Base-by-base conservation (phyloP, 2,329 filamentous ascomycete genomes). In the Arthrocladium fulminans region DNA sequence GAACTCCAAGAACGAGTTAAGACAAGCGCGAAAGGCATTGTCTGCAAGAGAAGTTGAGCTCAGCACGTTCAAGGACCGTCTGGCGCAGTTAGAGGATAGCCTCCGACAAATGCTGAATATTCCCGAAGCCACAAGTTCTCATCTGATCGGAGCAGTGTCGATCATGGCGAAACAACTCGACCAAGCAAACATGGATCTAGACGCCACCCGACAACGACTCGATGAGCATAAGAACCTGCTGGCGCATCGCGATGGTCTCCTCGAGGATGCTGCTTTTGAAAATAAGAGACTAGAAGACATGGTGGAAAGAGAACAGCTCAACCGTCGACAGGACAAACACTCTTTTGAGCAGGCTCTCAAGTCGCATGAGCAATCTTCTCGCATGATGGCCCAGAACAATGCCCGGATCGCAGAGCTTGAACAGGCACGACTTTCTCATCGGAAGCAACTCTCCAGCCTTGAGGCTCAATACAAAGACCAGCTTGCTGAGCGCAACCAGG, bases 171-270 rank as follows among this genome's bases (percentile, higher is more conserved):
- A 84, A 51, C 88, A 95, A 57, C 80, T 96, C 5, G 89, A 95
- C 60, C 81, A 82, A 47, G 92, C 87, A 0, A 75, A 87, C 17
- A 80, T 86, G 40, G 87, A 95, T 53, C 81, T 97, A 19, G 86
- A 95, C 57, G 75, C 76, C 7, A 82, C 84, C 13, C 88, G 86
- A 63, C 79, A 80, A 9, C 79, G 86, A 10, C 69, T 95, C 24
- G 79, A 83, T n/a, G 89, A 97, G 63, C 96, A 94, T 65, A 89
- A 97, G 54, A 82, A 84, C 47, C 76, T 94, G 57, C 83, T 98
- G 61, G 88, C 89, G 60, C 87, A 90, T 64, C 86, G 90, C 12
- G 92, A 97, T 62, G 76, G 81, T 2, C 75, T 97, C 3, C 79
- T 98, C 8, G 92, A 98, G 66, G 87, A 83, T 22, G 86, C 92